These are phyloP conservation scores for Achaetomium macrosporum DNA, from an alignment of 2,329 filamentous ascomycete genomes.

Conservation along the genomic window DNA sequence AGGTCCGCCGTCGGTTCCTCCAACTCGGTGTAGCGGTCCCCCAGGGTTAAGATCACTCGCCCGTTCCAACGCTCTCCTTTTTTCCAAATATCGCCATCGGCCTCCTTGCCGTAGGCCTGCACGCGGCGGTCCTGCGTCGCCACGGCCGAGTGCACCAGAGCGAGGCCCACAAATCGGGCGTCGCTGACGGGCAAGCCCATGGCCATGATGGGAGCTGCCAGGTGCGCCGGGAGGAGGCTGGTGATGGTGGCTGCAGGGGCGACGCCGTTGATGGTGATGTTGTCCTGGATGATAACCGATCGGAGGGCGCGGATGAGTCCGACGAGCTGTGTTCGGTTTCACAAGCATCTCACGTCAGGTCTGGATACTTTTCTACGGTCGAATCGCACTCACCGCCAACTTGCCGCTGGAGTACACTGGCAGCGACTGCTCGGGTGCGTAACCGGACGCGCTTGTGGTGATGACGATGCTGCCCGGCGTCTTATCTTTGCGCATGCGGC, in stretches of 20 bases:
- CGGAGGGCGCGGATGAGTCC: background rate
- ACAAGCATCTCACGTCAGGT: background rate
- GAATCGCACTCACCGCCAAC: background rate
- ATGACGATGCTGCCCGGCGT: background rate
- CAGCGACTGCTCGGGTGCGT: background rate
- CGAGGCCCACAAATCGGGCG: background rate
- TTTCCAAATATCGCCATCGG: background rate
- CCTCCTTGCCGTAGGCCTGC: background rate
- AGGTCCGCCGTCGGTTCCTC: background rate
- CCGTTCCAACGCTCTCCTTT: background rate
- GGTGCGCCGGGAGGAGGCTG: background rate
- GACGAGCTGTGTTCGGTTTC: background rate
- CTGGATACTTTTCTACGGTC: background rate
- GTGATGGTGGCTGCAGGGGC: background rate
- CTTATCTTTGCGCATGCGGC: background rate
- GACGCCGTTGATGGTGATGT: background rate
- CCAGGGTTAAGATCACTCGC: background rate
- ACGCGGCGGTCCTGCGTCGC: background rate
- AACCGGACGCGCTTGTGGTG: background rate
- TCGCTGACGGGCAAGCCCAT: background rate
- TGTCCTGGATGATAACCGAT: background rate
- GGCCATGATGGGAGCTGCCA: background rate
- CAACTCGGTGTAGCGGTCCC: background rate
- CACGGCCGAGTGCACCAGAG: background rate
- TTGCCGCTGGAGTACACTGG: background rate